Evolutionary conservation across 176 grass and related monocot species (phyloP).

Genomic region (Miscanthus lutarioriparius): DNA sequence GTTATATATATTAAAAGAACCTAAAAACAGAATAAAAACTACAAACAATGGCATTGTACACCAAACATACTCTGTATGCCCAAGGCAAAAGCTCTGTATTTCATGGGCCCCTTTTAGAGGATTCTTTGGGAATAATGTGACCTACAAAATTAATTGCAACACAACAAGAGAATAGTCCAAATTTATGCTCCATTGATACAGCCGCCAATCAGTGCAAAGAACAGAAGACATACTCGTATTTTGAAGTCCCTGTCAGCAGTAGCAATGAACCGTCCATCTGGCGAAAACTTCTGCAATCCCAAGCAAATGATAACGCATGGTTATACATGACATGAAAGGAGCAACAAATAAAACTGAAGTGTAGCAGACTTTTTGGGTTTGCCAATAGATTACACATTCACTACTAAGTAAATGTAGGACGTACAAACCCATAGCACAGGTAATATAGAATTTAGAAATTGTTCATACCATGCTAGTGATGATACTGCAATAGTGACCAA

Average conservation of each 20-base stretch:
- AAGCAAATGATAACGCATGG: constrained; percentile 12
- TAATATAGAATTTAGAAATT: not conserved
- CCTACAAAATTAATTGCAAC: constrained; percentile 47
- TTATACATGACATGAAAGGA: not conserved
- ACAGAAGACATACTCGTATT: constrained; percentile 71
- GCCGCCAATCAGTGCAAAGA: constrained; percentile 5
- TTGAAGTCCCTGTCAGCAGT: constrained; percentile 93
- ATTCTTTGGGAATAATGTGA: constrained; percentile 73
- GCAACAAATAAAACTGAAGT: not conserved
- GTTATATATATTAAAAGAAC: constrained; percentile 12
- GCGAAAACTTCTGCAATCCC: constrained; percentile 76
- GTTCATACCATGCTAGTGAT: constrained; percentile 82
- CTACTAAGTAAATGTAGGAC: not conserved
- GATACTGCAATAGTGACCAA: constrained; percentile 97
- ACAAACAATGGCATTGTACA: constrained; percentile 11
- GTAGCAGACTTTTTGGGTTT: not conserved
- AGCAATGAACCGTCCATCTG: constrained; percentile 82
- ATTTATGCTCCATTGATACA: constrained; percentile 2
- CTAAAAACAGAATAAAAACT: constrained; percentile 20
- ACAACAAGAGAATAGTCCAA: constrained; percentile 8
- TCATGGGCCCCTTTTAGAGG: constrained; percentile 65
- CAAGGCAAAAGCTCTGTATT: constrained; percentile 99
- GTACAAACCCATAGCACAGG: not conserved
- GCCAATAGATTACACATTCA: not conserved
- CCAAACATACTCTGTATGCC: constrained; percentile 83